Percentiles rank a stretch among this genome's conserved stretches.
These are phyloP conservation scores for Wallacemonas collosoma DNA, from an alignment of 208 protist genomes.

Conservation along the genomic window DNA sequence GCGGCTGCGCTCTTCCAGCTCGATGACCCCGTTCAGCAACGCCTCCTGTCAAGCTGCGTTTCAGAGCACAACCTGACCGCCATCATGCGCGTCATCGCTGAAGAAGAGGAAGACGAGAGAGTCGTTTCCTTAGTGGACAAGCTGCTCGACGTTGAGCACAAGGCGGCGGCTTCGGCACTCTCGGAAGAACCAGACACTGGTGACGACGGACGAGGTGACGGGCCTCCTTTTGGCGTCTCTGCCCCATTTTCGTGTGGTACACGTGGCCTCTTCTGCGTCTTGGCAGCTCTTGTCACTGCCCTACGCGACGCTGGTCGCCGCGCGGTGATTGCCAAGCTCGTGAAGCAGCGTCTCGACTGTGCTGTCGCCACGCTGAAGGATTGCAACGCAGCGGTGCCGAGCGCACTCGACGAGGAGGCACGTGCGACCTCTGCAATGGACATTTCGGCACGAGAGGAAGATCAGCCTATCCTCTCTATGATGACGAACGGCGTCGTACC, in stretches of 20 bases:
- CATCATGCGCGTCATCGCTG: constrained; percentile 5
- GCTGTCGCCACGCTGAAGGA: not conserved
- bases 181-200: too few species aligned
- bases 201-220: too few species aligned
- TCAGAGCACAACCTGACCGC: not conserved
- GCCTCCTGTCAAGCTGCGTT: constrained; percentile 10
- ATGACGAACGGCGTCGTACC: constrained; percentile 60
- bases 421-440: too few species aligned
- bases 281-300: constrained; percentile 1
- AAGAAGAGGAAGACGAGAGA: not conserved
- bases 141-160: not conserved
- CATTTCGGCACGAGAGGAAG: too few species aligned
- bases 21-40: constrained; percentile 1
- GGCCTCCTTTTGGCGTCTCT: not conserved
- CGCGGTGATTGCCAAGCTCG: not conserved
- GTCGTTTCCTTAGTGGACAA: not conserved
- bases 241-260: constrained; percentile 6
- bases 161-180: not conserved
- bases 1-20: not conserved
- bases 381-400: too few species aligned
- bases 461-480: not conserved
- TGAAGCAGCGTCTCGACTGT: constrained; percentile 2
- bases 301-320: constrained; percentile 4
- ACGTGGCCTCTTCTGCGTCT: not conserved
- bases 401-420: too few species aligned